These are phyloP conservation scores for Nicotiana sylvestris DNA, from an alignment of 257 asterid species.

Conservation along the genomic window DNA sequence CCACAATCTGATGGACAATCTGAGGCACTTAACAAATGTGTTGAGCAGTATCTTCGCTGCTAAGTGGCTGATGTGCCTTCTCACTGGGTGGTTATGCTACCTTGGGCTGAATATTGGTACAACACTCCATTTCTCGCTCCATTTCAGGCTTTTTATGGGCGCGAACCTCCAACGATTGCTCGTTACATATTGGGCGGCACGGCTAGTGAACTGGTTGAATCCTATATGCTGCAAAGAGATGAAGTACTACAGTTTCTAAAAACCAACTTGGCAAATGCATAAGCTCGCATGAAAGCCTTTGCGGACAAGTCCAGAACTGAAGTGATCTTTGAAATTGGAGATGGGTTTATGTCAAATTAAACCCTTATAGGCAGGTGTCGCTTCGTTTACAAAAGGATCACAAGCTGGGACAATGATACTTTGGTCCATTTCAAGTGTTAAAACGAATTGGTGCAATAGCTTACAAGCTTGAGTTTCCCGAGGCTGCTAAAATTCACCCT, in stretches of 20 bases:
- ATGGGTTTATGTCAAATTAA: too few species aligned
- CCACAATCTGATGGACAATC: too few species aligned
- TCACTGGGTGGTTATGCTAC: background rate
- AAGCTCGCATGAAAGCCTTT: background rate
- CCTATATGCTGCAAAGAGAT: background rate
- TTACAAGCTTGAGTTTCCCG: background rate
- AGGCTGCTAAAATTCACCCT: background rate
- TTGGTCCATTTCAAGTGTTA: background rate
- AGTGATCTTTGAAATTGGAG: background rate
- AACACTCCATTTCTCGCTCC: too few species aligned
- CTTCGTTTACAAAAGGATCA: background rate
- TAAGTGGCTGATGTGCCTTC: background rate
- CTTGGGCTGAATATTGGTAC: too few species aligned
- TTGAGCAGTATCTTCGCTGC: background rate
- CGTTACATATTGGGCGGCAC: too few species aligned
- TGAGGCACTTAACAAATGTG: too few species aligned
- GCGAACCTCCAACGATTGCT: too few species aligned
- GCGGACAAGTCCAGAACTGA: background rate
- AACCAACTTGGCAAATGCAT: background rate
- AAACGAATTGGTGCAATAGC: background rate
- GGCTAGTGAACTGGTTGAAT: background rate
- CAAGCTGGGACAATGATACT: background rate
- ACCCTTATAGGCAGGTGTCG: background rate
- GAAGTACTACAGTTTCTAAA: background rate
- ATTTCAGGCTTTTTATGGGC: too few species aligned